Conservation (phyloP, 441 rosid species). For the Adansonia rubrostipa region DNA sequence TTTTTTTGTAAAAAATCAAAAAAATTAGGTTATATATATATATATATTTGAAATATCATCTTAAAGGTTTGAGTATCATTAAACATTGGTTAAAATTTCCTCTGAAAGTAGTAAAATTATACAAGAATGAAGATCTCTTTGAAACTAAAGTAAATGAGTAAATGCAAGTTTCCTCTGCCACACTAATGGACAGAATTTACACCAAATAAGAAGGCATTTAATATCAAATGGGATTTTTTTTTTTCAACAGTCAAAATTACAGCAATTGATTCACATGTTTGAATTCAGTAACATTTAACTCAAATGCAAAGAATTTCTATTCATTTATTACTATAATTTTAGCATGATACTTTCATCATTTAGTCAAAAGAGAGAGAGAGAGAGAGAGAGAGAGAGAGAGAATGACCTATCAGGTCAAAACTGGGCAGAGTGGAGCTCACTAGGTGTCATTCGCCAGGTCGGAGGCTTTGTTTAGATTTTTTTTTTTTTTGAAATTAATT, state of each 20-base stretch:
- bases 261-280: not conserved
- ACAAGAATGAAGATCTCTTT: not conserved
- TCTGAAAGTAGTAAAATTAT: no score
- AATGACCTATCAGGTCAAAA: not conserved
- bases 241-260: slow-evolving; percentile 8
- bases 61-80: no score
- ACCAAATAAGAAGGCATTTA: not conserved
- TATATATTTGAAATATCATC: no score
- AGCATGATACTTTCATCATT: not conserved
- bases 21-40: no score
- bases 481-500: no score
- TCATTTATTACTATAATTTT: not conserved
- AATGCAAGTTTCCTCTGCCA: not conserved
- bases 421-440: not conserved
- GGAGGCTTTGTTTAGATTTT: no score
- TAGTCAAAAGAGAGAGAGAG: no score
- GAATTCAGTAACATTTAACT: not conserved
- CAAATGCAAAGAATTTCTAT: not conserved
- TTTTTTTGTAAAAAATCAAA: no score
- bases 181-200: not conserved
- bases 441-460: no score
- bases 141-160: not conserved
- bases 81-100: no score
- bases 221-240: not conserved
- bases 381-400: no score